phyloP scores from a whole-genome alignment of 371 early-diverging fungal genomes.

The Sporodiniella umbellata region DNA sequence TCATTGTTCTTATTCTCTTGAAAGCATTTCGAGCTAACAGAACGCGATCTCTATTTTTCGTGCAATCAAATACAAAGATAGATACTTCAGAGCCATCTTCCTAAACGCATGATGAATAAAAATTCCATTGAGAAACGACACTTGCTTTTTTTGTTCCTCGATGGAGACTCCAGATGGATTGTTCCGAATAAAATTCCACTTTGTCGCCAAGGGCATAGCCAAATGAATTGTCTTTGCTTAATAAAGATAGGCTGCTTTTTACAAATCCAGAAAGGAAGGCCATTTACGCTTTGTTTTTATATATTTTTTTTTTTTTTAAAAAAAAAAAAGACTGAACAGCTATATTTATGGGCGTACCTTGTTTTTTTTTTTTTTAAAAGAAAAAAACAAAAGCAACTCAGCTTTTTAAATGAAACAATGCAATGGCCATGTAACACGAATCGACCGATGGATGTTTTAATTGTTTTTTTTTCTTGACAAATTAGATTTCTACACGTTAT shows the following conservation, averaged over 20 bases:
- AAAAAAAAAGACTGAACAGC: too few species aligned
- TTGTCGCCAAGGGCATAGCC: constrained; percentile 76
- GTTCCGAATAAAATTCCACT: constrained; percentile 58
- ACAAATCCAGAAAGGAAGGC: constrained; percentile 56
- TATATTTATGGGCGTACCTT: too few species aligned
- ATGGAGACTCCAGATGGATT: constrained; percentile 77
- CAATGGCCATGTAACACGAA: too few species aligned
- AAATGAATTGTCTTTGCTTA: constrained; percentile 72
- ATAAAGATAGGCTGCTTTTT: constrained; percentile 68
- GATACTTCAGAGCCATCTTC: constrained; percentile 76
- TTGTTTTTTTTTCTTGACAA: too few species aligned
- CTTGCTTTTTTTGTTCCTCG: constrained; percentile 79
- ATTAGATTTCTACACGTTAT: too few species aligned
- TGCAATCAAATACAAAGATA: constrained; percentile 84
- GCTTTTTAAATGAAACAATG: too few species aligned
- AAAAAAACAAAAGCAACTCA: too few species aligned
- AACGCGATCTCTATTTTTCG: constrained; percentile 60
- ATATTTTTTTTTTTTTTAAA: too few species aligned
- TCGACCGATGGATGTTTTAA: too few species aligned
- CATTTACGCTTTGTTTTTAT: too few species aligned
- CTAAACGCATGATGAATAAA: constrained; percentile 27
- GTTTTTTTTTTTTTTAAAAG: too few species aligned
- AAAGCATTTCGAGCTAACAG: constrained; percentile 87
- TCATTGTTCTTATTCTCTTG: constrained; percentile 80
- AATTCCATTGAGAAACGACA: background rate